Base-by-base conservation (phyloP, 345 rosid genomes). In the Psidium guajava region DNA sequence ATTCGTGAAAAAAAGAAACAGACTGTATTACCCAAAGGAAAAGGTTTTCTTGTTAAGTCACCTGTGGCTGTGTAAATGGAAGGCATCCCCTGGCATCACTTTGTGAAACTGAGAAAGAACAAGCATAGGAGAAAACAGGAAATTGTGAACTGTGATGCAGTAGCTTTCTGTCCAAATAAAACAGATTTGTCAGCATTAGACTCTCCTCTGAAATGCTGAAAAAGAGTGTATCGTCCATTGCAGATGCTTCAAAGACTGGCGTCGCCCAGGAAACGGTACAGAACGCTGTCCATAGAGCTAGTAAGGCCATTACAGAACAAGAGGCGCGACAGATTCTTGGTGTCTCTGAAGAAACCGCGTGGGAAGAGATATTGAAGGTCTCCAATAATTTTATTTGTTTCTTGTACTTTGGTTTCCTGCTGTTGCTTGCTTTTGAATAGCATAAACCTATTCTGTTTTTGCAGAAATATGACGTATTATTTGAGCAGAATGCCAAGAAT, bases 321-420 rank as follows among this genome's bases (percentile, higher is more conserved):
- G 99, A 97, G 86, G 99, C 99, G 28, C 88, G 95, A 88, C 98
- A 97, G 90, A 93, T 96, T 91, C 98, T 96, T 54, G 98, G 98
- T 52, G 95, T 96, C 50, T 84, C 93, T 0, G 93, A 95, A 87
- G 85, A 90, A 81, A 88, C 96, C 5, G 54, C 95, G 10, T 97
- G 98, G 98, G 98, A 94, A 87, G 99, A 96, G 88, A 91, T 96
- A 75, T 12, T 94, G 88, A 93, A 93, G 95, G 98, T 88, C 44
- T 59, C 47, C 6, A 11, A 69, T 36, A 69, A 69, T 36, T 69
- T 18, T 36, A 36, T 69, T 69, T 2, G 47, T 18, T 18, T 25
- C 57, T 27, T 82, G 47, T 27, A 10, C 44, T 51, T 82, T n/a
- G 57, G 9, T 82, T 53, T 28, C 56, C 52, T 10, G 59, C 40